Percentiles rank a stretch among this genome's conserved stretches.
Evolutionary conservation across 108 stramenopile genomes (phyloP).

Genomic region (Pseudonitzschia multistriata): DNA sequence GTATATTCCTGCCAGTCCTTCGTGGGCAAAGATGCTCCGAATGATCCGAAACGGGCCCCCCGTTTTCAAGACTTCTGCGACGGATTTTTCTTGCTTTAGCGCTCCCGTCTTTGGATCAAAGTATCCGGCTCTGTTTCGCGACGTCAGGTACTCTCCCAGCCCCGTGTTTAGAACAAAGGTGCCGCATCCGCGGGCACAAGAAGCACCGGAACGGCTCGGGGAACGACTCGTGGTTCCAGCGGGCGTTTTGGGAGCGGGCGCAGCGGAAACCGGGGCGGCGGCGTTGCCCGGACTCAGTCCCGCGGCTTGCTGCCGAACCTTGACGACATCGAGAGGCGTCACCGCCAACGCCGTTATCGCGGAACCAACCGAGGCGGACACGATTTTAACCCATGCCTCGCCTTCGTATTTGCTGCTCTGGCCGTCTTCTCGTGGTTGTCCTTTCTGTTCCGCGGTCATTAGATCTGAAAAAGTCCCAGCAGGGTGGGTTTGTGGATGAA

Average conservation of each 20-base stretch:
- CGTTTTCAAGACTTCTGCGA: conserved; percentile 15
- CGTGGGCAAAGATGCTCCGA: conserved; percentile 47
- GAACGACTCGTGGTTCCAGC: conserved; percentile 11
- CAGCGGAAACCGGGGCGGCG: background rate
- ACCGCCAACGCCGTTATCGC: conserved; percentile 56
- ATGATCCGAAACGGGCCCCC: conserved; percentile 30
- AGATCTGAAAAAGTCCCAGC: no score
- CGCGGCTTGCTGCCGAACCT: conserved; percentile 61
- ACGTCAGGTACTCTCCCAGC: conserved; percentile 49
- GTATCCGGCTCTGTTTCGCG: conserved; percentile 46
- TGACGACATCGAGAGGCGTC: conserved; percentile 77
- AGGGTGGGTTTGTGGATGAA: no score
- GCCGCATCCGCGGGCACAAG: conserved; percentile 52
- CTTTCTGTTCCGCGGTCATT: background rate
- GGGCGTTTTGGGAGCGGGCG: background rate
- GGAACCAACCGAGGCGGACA: conserved; percentile 66
- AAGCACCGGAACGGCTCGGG: conserved; percentile 2
- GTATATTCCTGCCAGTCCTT: conserved; percentile 83
- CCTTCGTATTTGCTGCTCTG: conserved; percentile 6
- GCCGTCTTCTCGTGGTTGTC: background rate
- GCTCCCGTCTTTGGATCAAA: conserved; percentile 35
- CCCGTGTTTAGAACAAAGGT: conserved; percentile 68
- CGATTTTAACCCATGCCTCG: conserved; percentile 24
- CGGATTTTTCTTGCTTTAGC: conserved; percentile 12
- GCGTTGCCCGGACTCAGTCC: background rate